These are phyloP conservation scores for Chlorella sp. DNA, from an alignment of 139 green algal species.

Conservation along the genomic window DNA sequence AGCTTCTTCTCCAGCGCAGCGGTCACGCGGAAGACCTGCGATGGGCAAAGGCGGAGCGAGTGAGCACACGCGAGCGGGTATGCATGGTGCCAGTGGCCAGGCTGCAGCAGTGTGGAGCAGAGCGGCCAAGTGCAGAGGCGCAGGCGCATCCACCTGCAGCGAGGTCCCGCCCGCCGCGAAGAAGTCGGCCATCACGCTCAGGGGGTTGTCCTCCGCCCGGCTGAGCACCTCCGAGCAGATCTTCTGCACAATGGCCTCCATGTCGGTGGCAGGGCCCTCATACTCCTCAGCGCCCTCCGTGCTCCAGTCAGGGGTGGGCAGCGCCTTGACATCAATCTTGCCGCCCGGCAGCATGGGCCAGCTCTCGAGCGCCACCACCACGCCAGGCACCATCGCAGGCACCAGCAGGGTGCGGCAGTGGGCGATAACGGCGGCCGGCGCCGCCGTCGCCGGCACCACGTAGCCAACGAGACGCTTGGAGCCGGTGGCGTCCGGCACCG, in stretches of 20 bases:
- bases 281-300: neutral
- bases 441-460: neutral
- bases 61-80: no score
- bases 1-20: no score
- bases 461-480: conserved; percentile 26
- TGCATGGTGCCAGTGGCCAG: neutral
- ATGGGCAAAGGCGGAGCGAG: no score
- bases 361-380: conserved; percentile 24
- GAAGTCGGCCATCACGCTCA: no score
- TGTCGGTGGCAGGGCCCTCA: neutral
- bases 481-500: neutral
- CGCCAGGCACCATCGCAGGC: conserved; percentile 27
- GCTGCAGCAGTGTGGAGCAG: neutral
- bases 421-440: neutral
- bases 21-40: no score
- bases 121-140: neutral
- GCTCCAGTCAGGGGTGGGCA: neutral
- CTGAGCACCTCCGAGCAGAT: no score
- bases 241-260: neutral
- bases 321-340: conserved; percentile 25
- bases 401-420: conserved; percentile 4
- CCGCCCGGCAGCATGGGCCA: conserved; percentile 34
- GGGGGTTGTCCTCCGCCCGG: no score
- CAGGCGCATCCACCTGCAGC: no score
- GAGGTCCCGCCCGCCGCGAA: no score